Base-by-base conservation (phyloP, 805 yeast species). In the Candida jianshihensis region DNA sequence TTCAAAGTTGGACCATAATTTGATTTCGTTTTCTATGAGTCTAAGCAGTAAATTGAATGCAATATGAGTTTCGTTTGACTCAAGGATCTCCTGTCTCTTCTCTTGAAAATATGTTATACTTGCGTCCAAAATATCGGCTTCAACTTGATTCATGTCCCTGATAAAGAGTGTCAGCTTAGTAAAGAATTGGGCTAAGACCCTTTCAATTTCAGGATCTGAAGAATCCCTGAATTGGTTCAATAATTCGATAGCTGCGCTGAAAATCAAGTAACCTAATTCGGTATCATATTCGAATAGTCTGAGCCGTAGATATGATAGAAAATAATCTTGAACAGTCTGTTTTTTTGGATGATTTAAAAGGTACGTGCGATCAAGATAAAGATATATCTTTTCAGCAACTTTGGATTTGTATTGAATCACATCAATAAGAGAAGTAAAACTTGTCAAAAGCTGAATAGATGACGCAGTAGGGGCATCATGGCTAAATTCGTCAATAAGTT, bases 361-460 rank as follows among this genome's bases (percentile, higher is more conserved):
- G 29, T 53, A 53, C 2, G 56, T 51, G 33, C 54, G 37, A 26
- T 53, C 56, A 15, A 53, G 33, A 31, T 42, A 50, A 2, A 48
- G 33, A 26, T 39, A 50, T 0, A 51, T 35, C 20, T 31, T 40
- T 20, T 44, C 41, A n/a, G 50, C 15, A 2, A 36, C 21, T 8
- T 22, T 13, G 8, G 42, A 25, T 26, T 41, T 46, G 10, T 30
- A 6, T 6, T 34, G 30, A 1, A 47, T 11, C 9, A 33, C 11
- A 16, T 38, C 44, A 26, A 32, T 42, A 5, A 39, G 12, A 2
- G 19, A 14, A 12, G 41, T 26, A 27, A 45, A 49, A 11, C 22
- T 11, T 19, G 26, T 12, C 40, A 16, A 2, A 35, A 18, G 5
- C 34, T 20, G 9, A 20, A 20, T 10, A 20, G 22, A 20, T 7